Evolutionary conservation across 1,284 basidiomycete species (phyloP).

Genomic region (Calocybe gambosa): DNA sequence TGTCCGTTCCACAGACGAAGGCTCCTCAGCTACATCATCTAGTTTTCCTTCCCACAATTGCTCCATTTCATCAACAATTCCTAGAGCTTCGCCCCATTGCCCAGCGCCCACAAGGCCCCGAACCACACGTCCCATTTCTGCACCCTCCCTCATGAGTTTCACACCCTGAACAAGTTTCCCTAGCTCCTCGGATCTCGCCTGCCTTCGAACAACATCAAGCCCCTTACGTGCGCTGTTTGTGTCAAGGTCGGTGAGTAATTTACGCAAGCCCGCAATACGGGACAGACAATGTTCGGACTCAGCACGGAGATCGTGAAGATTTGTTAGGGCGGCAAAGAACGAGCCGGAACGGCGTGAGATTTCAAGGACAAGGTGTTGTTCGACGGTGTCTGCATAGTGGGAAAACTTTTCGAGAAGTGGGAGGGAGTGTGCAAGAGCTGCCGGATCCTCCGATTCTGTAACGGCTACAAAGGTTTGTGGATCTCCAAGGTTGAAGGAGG

Average conservation of each 20-base stretch:
- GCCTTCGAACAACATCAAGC: constrained; percentile 64
- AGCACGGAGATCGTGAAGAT: constrained; percentile 87
- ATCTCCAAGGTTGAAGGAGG: constrained; percentile 81
- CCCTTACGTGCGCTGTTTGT: constrained; percentile 73
- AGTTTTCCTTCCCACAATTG: constrained; percentile 49
- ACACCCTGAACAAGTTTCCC: constrained; percentile 56
- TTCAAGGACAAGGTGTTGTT: constrained; percentile 92
- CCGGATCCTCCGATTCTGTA: constrained; percentile 59
- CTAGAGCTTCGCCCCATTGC: constrained; percentile 81
- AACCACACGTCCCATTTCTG: constrained; percentile 71
- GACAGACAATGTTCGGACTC: constrained; percentile 82
- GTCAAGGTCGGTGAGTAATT: constrained; percentile 73
- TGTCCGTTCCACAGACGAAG: neutral
- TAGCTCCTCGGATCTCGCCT: constrained; percentile 59
- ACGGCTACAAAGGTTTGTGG: constrained; percentile 80
- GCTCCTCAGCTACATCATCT: constrained; percentile 6
- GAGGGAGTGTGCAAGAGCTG: constrained; percentile 57
- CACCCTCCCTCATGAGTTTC: constrained; percentile 61
- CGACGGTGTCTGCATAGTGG: constrained; percentile 90
- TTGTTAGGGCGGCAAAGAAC: constrained; percentile 95
- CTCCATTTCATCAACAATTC: constrained; percentile 71
- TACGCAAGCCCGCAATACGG: constrained; percentile 71
- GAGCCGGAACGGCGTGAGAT: constrained; percentile 87
- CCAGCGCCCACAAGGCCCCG: constrained; percentile 70
- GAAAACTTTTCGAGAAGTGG: constrained; percentile 89